Percentiles rank a stretch among this genome's conserved stretches.
phyloP scores from a whole-genome alignment of 176 grass and related monocot species.

The Hordeum vulgare region MorexV3_pseudomolecules_assembly NC_058520.1:513407006-513407505 shows the following conservation, averaged over 20 bases:
- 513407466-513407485: background rate
- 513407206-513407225: slow-evolving; percentile 82
- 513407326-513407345: slow-evolving; percentile 68
- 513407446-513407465: background rate
- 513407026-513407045: slow-evolving; percentile 10
- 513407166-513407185: slow-evolving; percentile 44
- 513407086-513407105: slow-evolving; percentile 62
- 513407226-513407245: slow-evolving; percentile 93
- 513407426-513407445: background rate
- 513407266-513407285: slow-evolving; percentile 91
- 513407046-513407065: background rate
- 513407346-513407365: slow-evolving; percentile 20
- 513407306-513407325: slow-evolving; percentile 85
- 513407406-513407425: background rate
- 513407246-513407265: slow-evolving; percentile 94
- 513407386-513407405: background rate
- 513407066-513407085: background rate
- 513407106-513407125: slow-evolving; percentile 89
- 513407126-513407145: slow-evolving; percentile 81
- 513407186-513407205: slow-evolving; percentile 93
- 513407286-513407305: slow-evolving; percentile 89
- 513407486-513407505: background rate
- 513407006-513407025: slow-evolving; percentile 24
- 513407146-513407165: slow-evolving; percentile 49
- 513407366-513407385: slow-evolving; percentile 12